Evolutionary conservation across 2,329 filamentous ascomycete species (phyloP).

Genomic region (Decorospora gaudefroyi): DNA sequence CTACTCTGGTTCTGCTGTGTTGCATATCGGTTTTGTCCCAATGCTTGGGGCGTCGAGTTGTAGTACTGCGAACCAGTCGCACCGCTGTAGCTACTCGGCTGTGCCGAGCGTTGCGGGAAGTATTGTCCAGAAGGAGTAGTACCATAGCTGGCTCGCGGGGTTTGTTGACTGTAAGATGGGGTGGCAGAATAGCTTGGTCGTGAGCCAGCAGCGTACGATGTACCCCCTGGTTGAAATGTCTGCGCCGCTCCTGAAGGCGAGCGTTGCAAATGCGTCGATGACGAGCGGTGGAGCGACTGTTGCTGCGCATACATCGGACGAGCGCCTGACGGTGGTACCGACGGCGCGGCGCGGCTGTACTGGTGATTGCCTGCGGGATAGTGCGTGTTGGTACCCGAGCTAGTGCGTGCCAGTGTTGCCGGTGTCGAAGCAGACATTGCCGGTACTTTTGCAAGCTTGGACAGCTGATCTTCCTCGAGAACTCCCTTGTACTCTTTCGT

Average conservation of each 20-base stretch:
- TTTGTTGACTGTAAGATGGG: slow-evolving; percentile 40
- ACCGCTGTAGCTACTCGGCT: slow-evolving; percentile 36
- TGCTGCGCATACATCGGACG: slow-evolving; percentile 46
- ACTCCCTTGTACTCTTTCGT: slow-evolving; percentile 74
- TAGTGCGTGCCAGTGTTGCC: slow-evolving; percentile 34
- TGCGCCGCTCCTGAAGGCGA: slow-evolving; percentile 38
- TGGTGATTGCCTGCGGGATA: slow-evolving; percentile 37
- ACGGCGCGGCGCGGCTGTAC: slow-evolving; percentile 39
- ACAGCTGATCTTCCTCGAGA: slow-evolving; percentile 78
- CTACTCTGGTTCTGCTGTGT: slow-evolving; percentile 36
- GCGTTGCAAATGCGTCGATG: slow-evolving; percentile 45
- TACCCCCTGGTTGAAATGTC: slow-evolving; percentile 36
- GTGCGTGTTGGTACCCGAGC: slow-evolving; percentile 35
- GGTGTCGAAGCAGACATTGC: slow-evolving; percentile 36
- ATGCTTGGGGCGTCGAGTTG: slow-evolving; percentile 40
- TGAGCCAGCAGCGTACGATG: slow-evolving; percentile 35
- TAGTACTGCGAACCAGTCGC: slow-evolving; percentile 41
- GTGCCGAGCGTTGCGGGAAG: slow-evolving; percentile 39
- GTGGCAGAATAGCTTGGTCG: slow-evolving; percentile 35
- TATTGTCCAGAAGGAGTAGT: slow-evolving; percentile 35
- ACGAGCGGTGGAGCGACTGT: slow-evolving; percentile 41
- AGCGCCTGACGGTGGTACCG: slow-evolving; percentile 30
- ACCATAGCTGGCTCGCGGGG: slow-evolving; percentile 36
- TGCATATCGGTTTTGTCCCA: slow-evolving; percentile 41
- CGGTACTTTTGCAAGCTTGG: slow-evolving; percentile 51